Conservation (phyloP, 2,329 filamentous ascomycete genomes). For the Lojkania enalia region DNA sequence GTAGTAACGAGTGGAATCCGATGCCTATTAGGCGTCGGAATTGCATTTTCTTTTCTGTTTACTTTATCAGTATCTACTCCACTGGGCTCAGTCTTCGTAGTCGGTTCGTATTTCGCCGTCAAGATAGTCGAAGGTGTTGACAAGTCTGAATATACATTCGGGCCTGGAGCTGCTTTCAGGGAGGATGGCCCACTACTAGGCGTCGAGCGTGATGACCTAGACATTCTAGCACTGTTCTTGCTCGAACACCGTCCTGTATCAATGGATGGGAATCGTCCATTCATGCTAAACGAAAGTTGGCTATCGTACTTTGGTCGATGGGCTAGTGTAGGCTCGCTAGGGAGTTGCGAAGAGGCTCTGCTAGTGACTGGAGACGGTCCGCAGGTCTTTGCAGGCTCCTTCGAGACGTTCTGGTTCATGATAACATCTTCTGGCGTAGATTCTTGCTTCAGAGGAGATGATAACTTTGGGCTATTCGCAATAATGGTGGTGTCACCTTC, state of each 20-base stretch:
- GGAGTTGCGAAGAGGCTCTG: not conserved
- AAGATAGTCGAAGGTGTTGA: constrained; percentile 16
- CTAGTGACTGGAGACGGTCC: not conserved
- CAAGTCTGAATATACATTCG: constrained; percentile 26
- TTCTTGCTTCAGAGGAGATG: not conserved
- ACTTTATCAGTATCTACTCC: constrained; percentile 9
- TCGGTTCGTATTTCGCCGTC: constrained; percentile 10
- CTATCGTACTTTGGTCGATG: constrained; percentile 17
- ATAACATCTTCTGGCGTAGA: too few relatives aligned
- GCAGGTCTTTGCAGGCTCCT: not conserved
- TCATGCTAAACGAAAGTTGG: constrained; percentile 45
- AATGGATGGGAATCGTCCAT: constrained; percentile 50
- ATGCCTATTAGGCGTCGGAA: constrained; percentile 10
- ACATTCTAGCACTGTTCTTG: constrained; percentile 28
- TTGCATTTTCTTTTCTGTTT: constrained; percentile 31
- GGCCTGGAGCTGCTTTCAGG: constrained; percentile 11
- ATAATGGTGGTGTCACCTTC: too few relatives aligned
- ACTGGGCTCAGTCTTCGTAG: constrained; percentile 10
- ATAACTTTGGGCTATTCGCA: not conserved
- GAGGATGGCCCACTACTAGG: constrained; percentile 21
- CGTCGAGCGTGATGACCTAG: constrained; percentile 18
- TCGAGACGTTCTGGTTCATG: too few relatives aligned
- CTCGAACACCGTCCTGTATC: constrained; percentile 37
- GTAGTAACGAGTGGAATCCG: not conserved
- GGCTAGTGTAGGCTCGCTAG: not conserved